A percentile compares a stretch with the other conserved stretches of the same genome.
These are phyloP conservation scores for Trypanosoma platydactyli DNA, from an alignment of 208 protist species.

Conservation along the genomic window DNA sequence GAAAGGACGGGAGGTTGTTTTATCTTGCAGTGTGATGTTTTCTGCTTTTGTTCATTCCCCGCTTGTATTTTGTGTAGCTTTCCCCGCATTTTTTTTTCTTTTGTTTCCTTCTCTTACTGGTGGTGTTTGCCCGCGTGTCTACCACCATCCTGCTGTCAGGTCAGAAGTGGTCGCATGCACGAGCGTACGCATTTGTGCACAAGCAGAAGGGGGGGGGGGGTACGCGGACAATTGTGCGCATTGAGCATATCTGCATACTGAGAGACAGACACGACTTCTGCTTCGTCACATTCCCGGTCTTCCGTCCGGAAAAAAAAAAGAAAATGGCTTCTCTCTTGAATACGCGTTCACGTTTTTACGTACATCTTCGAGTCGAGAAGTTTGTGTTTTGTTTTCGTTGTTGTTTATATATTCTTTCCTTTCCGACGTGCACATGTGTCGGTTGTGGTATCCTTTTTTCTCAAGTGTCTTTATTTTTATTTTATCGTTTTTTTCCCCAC, in stretches of 20 bases:
- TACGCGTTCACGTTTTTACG: background rate
- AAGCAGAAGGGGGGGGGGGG: too few species aligned
- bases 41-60: background rate
- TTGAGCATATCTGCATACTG: too few species aligned
- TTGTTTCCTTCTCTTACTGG: background rate
- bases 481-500: background rate
- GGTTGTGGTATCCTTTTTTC: background rate
- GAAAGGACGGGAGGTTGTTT: too few species aligned
- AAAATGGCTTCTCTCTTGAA: too few species aligned
- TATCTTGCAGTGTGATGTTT: too few species aligned
- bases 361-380: background rate
- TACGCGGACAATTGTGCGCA: too few species aligned
- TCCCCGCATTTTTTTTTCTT: background rate
- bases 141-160: too few species aligned
- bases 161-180: too few species aligned
- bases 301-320: too few species aligned
- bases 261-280: too few species aligned
- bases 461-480: background rate
- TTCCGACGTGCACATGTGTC: background rate
- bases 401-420: slow-evolving; percentile 1
- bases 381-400: slow-evolving; percentile 5
- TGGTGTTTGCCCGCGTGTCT: background rate
- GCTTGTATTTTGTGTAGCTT: background rate
- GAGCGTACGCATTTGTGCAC: too few species aligned
- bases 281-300: too few species aligned